Base-by-base conservation (phyloP, 768 basidiomycete species). In the Lactarius hengduanensis region DNA sequence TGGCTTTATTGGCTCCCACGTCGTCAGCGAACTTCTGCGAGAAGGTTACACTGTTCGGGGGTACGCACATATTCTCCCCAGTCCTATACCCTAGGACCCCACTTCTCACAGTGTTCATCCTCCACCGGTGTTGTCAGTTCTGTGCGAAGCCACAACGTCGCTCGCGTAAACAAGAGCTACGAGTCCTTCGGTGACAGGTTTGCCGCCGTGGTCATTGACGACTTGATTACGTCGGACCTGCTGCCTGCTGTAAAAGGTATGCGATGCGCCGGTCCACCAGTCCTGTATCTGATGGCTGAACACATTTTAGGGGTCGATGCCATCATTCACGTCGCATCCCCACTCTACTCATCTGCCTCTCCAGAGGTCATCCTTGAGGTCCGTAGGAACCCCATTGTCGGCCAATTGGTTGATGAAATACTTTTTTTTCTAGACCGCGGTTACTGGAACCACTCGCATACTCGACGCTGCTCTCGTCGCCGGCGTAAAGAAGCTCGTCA, bases 41-140 rank as follows among this genome's bases (percentile, higher is more conserved):
- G 72, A 74, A 22, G 84, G 85, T 1, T 83, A 81, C 70, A 76
- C 74, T 9, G 85, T 87, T 47, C 76, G 80, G 69, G 85, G 81
- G 80, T 75, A 54, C n/a, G 70, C 34, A 20, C 22, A 41, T 26
- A 3, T 16, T 8, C 36, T 38, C n/a, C 11, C 15, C 26, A n/a
- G 13, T 13, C 28, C 5, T 34, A 6, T 40, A 28, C 3, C n/a
- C 2, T n/a, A n/a, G 4, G 2, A 32, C 32, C n/a, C 6, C 28
- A 10, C 36, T n/a, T 32, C 1, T 38, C 15, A 9, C 2, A 38
- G 2, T 50, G 58, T 32, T 28, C 26, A 45, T 5, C 15, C n/a
- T 1, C 13, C n/a, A 36, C 10, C 3, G 28, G 1, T 34, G 11
- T 63, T 56, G 36, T 28, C 57, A 74, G 73, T 2, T 59, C 72